Base-by-base conservation (phyloP, 1,139 yeast genomes). In the Blastobotrys raffinosifermentans region DNA sequence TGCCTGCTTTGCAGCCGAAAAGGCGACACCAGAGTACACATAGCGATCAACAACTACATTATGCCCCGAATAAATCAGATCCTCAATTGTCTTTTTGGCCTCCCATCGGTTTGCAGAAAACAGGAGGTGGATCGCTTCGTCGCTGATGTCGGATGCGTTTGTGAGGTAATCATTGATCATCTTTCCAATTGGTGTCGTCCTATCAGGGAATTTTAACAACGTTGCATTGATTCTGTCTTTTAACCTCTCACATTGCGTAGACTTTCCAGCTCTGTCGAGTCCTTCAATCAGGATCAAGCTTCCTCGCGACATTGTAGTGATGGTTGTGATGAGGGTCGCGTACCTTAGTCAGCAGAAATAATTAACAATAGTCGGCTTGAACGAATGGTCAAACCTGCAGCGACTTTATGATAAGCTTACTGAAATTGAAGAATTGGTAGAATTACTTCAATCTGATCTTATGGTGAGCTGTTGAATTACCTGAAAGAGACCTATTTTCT, bases 71-170 rank as follows among this genome's bases (percentile, higher is more conserved):
- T 64, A 54, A 26, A 89, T 60, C 13, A 64, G 56, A 1, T 57
- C 43, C 7, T 61, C 53, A 4, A 93, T 75, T n/a, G 60, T 57
- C 1, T 67, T 60, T 4, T 70, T 72, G 22, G 76, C 56, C 60
- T 91, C 98, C 98, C 98, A 93, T 47, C 99, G 63, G 55, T 93
- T 93, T 2, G 98, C 96, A 51, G 89, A 78, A 59, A 93, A 93
- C 26, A 93, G 65, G 29, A 93, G 67, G 60, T 93, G 99, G 8
- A 87, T 80, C 0, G 95, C 69, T 58, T 86, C 80, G 53, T 59
- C 63, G 19, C 55, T 48, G 26, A 86, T 58, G 9, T 61, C 45
- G 19, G 64, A 55, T 4, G 40, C 29, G 20, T 38, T 39, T 2
- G 76, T 71, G 29, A 93, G 67, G 57, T 89, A 91, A 39, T 69